These are phyloP conservation scores for Cutaneotrichosporon sp. DNA, from an alignment of 1,284 basidiomycete species.

Conservation along the genomic window DNA sequence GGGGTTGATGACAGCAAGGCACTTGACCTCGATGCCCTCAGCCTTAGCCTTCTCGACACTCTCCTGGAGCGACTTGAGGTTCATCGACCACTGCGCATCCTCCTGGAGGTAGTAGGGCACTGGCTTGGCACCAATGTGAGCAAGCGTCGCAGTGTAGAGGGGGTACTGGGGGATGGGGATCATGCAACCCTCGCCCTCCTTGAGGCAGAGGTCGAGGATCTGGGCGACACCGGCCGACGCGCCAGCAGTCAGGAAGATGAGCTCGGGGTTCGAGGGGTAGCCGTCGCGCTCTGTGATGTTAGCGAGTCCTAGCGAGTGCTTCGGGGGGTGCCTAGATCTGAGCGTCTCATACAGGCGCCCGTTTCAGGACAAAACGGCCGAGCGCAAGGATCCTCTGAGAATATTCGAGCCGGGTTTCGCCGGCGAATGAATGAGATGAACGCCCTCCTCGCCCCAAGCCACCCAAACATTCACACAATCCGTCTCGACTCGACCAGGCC, in stretches of 20 bases:
- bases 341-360: background rate
- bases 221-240: constrained; percentile 90
- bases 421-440: background rate
- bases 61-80: constrained; percentile 65
- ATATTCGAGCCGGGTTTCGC: background rate
- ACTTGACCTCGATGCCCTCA: constrained; percentile 68
- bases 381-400: background rate
- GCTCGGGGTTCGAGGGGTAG: constrained; percentile 74
- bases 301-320: constrained; percentile 6
- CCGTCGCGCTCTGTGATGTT: constrained; percentile 73
- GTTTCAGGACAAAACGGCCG: background rate
- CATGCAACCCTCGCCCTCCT: constrained; percentile 51
- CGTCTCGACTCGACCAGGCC: background rate
- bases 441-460: background rate
- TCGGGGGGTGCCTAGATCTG: background rate
- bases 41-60: constrained; percentile 67
- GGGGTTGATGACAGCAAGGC: constrained; percentile 91
- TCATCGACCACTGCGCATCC: constrained; percentile 79
- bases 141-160: constrained; percentile 90
- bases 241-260: constrained; percentile 92
- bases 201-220: constrained; percentile 60
- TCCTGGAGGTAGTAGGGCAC: constrained; percentile 90
- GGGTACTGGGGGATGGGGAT: constrained; percentile 99
- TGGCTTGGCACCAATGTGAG: constrained; percentile 75
- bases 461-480: background rate